Conservation (phyloP, 257 asterid genomes). For the Nicotiana benthamiana region DNA sequence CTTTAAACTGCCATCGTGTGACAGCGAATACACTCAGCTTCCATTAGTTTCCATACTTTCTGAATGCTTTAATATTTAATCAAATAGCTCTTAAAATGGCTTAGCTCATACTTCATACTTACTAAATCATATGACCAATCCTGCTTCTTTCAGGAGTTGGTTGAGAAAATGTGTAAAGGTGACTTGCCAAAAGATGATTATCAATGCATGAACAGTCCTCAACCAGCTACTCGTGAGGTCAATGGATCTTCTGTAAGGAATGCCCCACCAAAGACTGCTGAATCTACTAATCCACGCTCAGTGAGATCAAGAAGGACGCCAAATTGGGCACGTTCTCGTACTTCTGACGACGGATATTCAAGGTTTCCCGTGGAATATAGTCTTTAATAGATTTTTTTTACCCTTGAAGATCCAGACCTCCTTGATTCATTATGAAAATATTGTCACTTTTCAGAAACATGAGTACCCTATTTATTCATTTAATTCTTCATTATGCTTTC, state of each 20-base stretch:
- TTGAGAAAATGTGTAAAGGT: slow-evolving; percentile 74
- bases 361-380: slow-evolving; percentile 33
- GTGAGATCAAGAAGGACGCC: slow-evolving; percentile 93
- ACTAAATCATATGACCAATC: background rate
- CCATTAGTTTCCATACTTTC: background rate
- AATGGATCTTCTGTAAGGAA: slow-evolving; percentile 32
- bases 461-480: background rate
- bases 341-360: slow-evolving; percentile 85
- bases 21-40: background rate
- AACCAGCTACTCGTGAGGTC: slow-evolving; percentile 20
- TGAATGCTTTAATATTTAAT: background rate
- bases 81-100: background rate
- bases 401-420: background rate
- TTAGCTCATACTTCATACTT: background rate
- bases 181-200: slow-evolving; percentile 73
- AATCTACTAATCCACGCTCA: slow-evolving; percentile 54
- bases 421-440: background rate
- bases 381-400: background rate
- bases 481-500: background rate
- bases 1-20: background rate
- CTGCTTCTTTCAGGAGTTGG: slow-evolving; percentile 44
- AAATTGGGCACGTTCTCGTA: slow-evolving; percentile 75
- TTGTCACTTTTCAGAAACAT: background rate
- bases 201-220: slow-evolving; percentile 56
- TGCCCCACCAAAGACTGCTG: slow-evolving; percentile 34